phyloP scores from a whole-genome alignment of 169 alveolate genomes.

The Besnoitia besnoiti region DNA sequence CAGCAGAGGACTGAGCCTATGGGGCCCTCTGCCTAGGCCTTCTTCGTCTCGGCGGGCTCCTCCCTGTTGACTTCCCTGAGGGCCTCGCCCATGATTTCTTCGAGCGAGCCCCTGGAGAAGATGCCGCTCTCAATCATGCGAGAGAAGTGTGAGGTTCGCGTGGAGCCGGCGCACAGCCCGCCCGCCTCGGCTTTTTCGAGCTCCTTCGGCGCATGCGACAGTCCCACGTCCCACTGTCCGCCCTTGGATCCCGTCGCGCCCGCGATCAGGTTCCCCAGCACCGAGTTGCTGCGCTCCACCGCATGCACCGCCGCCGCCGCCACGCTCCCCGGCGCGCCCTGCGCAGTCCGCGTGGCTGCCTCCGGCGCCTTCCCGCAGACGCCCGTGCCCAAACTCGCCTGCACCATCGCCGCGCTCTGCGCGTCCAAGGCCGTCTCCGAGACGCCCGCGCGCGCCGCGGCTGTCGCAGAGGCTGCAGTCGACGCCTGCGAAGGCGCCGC shows the following conservation, averaged over 20 bases:
- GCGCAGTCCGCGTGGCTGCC: neutral
- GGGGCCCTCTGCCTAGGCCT: no score
- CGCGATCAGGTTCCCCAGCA: conserved; percentile 2
- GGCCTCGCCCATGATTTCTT: conserved; percentile 21
- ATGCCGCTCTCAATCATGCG: neutral
- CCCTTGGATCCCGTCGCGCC: conserved; percentile 20
- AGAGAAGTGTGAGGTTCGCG: neutral
- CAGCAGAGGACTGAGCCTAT: no score
- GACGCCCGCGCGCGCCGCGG: neutral
- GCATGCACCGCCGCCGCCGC: neutral
- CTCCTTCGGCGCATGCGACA: neutral
- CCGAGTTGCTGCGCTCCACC: conserved; percentile 4
- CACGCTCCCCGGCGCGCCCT: neutral
- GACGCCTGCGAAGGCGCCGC: neutral
- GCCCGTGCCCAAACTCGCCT: neutral
- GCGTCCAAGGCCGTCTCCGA: neutral
- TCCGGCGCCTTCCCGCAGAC: neutral
- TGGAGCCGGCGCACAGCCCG: neutral
- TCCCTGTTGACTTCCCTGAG: neutral
- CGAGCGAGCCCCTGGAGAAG: conserved; percentile 8
- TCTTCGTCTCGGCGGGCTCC: neutral
- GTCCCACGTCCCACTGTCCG: conserved; percentile 1
- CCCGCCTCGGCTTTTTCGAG: neutral
- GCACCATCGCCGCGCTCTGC: neutral
- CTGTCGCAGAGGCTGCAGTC: neutral